phyloP scores from a whole-genome alignment of 2,329 filamentous ascomycete genomes.

The Xylaria sp. region DNA sequence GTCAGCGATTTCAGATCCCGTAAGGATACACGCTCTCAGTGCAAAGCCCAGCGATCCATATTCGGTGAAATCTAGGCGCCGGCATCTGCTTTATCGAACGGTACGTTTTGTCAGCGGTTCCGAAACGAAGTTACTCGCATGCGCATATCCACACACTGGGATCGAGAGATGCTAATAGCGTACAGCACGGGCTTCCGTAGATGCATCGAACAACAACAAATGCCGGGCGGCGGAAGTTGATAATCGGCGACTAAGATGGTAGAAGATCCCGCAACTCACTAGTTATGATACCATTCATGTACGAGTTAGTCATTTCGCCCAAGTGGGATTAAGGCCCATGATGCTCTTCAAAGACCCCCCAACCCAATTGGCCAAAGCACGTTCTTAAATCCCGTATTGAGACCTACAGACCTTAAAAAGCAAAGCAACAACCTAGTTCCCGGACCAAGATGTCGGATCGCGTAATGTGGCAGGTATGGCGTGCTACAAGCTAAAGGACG shows the following conservation, averaged over 20 bases:
- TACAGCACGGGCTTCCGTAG: background rate
- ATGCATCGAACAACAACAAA: constrained; percentile 7
- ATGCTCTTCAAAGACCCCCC: background rate
- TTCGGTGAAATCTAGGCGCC: background rate
- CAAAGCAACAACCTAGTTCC: constrained; percentile 20
- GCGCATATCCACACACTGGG: background rate
- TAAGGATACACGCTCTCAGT: background rate
- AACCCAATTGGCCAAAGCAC: background rate
- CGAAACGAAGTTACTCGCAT: background rate
- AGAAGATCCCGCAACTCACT: background rate
- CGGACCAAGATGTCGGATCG: constrained; percentile 23
- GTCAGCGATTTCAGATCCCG: background rate
- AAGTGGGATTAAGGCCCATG: constrained; percentile 10
- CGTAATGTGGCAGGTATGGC: constrained; percentile 30
- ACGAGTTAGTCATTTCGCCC: background rate
- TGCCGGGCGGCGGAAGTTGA: background rate
- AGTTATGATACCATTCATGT: constrained; percentile 1
- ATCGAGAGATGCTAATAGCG: background rate
- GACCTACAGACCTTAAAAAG: constrained; percentile 17
- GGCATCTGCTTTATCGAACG: constrained; percentile 2
- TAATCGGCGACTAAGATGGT: background rate
- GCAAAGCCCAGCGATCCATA: background rate
- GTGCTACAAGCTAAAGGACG: constrained; percentile 32
- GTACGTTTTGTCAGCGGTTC: background rate
- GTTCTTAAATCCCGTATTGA: constrained; percentile 14